Base-by-base conservation (phyloP, 1,284 basidiomycete species). In the Apiotrichum brassicae region DNA sequence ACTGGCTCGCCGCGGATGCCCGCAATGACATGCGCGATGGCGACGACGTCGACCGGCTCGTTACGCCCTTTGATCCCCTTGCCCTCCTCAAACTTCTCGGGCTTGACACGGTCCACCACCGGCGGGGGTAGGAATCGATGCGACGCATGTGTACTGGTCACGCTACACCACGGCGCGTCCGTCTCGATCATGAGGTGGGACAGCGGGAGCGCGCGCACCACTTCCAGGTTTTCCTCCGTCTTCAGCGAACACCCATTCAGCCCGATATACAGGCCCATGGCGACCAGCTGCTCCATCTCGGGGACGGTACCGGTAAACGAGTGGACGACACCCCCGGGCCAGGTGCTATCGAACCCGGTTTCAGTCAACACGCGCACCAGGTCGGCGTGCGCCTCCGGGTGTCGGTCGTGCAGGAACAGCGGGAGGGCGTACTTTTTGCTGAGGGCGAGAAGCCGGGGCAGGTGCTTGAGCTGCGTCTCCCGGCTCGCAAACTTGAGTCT, bases 241-340 rank as follows among this genome's bases (percentile, higher is more conserved):
- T 92, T 93, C 56, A 94, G 72, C 3, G 84, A 85, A 66, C 90
- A 92, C 0, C 89, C 88, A 58, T 91, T 91, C 48, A 89, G 71
- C 47, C 83, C 82, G 49, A 89, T 78, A 63, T 84, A 79, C 62
- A 87, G 81, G 0, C 85, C 86, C 82, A 87, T 83, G 18, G 74
- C 70, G 58, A 83, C 78, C 8, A 88, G 72, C 64, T 93, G 86
- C 8, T 73, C 63, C 40, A 81, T 81, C 67, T 93, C 87, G 22
- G 78, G 77, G 1, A 66, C 57, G 0, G 79, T 81, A 0, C 89
- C 90, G 0, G 88, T 91, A 70, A 91, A 91, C 59, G 84, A 87
- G 70, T 93, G 91, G 8, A 90, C 87, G 8, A 92, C 87, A 1
- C 86, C 87, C 11, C 85, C 81, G 48, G 82, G 73, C 53, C 78